Evolutionary conservation across 225 moss, liverwort and hornwort species (phyloP).

Genomic region (Ulota crispa): DNA sequence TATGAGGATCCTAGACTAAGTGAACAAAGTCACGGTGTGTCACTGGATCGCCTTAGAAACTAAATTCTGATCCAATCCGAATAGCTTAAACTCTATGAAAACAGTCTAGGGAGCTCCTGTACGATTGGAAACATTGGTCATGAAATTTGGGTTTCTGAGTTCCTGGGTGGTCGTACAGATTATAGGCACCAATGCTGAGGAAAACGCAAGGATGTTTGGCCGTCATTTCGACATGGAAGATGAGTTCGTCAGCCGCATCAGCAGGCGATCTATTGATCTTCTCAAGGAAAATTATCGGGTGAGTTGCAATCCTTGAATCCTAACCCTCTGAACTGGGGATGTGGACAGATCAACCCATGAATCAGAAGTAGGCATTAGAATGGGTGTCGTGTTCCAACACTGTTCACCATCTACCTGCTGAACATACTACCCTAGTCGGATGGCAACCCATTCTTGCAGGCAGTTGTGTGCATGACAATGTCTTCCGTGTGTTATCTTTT

Average conservation of each 20-base stretch:
- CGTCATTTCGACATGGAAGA: slow-evolving; percentile 96
- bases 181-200: slow-evolving; percentile 95
- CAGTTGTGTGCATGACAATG: neutral
- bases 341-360: neutral
- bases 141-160: neutral
- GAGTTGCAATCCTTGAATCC: slow-evolving; percentile 10
- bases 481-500: neutral
- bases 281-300: slow-evolving; percentile 99
- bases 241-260: slow-evolving; percentile 93
- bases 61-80: neutral
- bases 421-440: neutral
- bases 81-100: neutral
- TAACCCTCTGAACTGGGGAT: neutral
- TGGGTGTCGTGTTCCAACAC: neutral
- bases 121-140: neutral
- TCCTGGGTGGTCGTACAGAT: slow-evolving; percentile 52
- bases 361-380: neutral
- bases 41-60: neutral
- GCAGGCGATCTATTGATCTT: slow-evolving; percentile 91
- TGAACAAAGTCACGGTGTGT: neutral
- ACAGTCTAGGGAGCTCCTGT: neutral
- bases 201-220: slow-evolving; percentile 94
- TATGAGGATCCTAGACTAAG: neutral
- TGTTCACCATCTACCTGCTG: neutral
- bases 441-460: neutral